Evolutionary conservation across 1,284 basidiomycete genomes (phyloP).

Genomic region (Phaffia rhodozyma): DNA sequence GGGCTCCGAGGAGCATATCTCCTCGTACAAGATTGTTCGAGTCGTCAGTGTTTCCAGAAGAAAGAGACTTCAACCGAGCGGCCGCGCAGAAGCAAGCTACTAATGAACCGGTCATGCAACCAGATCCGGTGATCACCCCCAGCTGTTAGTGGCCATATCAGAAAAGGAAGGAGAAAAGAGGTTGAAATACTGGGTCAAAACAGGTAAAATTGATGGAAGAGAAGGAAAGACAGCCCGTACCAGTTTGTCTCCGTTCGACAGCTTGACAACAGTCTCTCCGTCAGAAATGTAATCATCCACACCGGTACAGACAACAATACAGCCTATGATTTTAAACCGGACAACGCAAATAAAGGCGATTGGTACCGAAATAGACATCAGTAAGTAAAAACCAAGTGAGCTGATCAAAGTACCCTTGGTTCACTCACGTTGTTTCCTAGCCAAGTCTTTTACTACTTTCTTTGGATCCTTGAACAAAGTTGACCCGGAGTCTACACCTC

Average conservation of each 20-base stretch:
- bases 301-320: conserved; percentile 74
- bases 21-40: conserved; percentile 46
- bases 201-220: not conserved
- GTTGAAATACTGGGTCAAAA: not conserved
- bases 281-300: conserved; percentile 76
- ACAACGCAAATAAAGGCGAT: not conserved
- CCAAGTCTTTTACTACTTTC: conserved; percentile 55
- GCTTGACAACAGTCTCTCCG: conserved; percentile 48
- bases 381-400: not conserved
- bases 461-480: conserved; percentile 62
- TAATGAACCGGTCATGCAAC: conserved; percentile 72
- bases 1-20: conserved; percentile 59
- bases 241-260: conserved; percentile 63
- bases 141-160: conserved; percentile 34
- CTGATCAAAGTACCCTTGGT: not conserved
- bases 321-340: conserved; percentile 41
- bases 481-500: conserved; percentile 74
- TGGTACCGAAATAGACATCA: not conserved
- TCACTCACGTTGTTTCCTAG: conserved; percentile 58
- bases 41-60: conserved; percentile 18
- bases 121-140: conserved; percentile 73
- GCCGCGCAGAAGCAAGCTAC: conserved; percentile 65
- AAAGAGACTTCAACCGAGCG: conserved; percentile 38
- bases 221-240: conserved; percentile 21
- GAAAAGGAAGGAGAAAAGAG: not conserved